phyloP scores from a whole-genome alignment of 163 green algal genomes.

The Volvox carteri region DNA sequence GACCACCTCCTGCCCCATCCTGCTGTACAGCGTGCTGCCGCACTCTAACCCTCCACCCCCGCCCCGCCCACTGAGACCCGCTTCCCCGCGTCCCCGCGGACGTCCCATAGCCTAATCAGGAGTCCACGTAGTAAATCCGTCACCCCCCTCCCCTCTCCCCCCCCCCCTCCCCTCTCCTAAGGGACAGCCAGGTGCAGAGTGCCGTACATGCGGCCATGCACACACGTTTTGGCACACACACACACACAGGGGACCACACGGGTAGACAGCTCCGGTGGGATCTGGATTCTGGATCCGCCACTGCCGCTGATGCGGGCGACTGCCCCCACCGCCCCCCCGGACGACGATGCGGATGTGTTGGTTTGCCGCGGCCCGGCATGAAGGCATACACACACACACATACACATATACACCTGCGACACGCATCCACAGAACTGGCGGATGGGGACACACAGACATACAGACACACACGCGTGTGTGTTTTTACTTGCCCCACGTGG shows the following conservation, averaged over 20 bases:
- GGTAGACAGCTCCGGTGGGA: not conserved
- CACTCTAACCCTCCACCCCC: not conserved
- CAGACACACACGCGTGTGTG: too few relatives aligned
- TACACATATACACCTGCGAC: not conserved
- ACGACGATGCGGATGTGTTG: not conserved
- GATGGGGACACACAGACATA: too few relatives aligned
- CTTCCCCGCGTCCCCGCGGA: not conserved
- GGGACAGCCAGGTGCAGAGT: too few relatives aligned
- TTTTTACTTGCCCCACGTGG: constrained; percentile 32
- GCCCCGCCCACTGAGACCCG: not conserved
- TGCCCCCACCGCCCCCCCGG: not conserved
- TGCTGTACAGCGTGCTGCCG: not conserved
- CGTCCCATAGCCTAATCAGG: not conserved
- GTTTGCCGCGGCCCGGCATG: not conserved
- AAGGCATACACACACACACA: not conserved
- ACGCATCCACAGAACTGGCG: too few relatives aligned
- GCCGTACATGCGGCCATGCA: too few relatives aligned
- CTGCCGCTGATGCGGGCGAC: not conserved
- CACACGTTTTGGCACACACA: not conserved
- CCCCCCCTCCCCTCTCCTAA: not conserved
- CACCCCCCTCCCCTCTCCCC: not conserved
- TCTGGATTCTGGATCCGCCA: not conserved
- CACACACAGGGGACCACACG: not conserved
- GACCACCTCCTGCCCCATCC: too few relatives aligned
- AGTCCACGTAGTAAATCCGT: not conserved